These are phyloP conservation scores for Casuarina glauca DNA, from an alignment of 306 rosid species.

Conservation along the genomic window DNA sequence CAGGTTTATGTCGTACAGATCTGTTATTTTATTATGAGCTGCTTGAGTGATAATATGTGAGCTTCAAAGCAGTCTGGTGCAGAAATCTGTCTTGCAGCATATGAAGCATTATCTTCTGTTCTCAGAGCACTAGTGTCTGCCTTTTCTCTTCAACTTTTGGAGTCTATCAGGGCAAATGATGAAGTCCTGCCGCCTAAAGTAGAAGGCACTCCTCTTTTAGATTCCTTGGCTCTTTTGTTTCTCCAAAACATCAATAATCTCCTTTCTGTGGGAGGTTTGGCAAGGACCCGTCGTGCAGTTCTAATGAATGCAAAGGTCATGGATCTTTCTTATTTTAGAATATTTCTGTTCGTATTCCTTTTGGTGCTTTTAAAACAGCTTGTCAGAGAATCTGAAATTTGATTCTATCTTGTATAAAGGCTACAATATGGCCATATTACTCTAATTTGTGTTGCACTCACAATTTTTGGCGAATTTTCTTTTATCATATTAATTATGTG, in stretches of 20 bases:
- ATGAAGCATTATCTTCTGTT: slow-evolving; percentile 72
- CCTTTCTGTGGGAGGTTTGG: slow-evolving; percentile 67
- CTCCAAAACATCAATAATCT: slow-evolving; percentile 63
- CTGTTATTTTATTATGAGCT: slow-evolving; percentile 27
- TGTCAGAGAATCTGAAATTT: neutral
- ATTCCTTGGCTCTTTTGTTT: slow-evolving; percentile 58
- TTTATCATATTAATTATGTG: neutral
- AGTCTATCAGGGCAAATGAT: slow-evolving; percentile 39
- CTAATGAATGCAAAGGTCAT: slow-evolving; percentile 82
- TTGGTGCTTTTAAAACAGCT: neutral
- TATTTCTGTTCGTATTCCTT: neutral
- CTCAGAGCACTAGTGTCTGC: slow-evolving; percentile 55
- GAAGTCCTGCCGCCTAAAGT: slow-evolving; percentile 28
- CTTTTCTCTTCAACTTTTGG: slow-evolving; percentile 45
- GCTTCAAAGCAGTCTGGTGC: slow-evolving; percentile 60
- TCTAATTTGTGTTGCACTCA: neutral
- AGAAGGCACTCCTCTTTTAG: slow-evolving; percentile 56
- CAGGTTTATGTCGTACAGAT: slow-evolving; percentile 22
- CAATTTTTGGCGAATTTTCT: neutral
- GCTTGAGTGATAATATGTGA: slow-evolving; percentile 26
- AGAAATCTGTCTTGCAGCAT: slow-evolving; percentile 83
- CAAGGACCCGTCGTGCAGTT: slow-evolving; percentile 81
- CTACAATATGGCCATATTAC: neutral
- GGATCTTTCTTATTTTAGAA: neutral
- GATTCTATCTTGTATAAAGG: neutral